phyloP scores from a whole-genome alignment of 2,329 filamentous ascomycete species.

The Penicillium sp. region DNA sequence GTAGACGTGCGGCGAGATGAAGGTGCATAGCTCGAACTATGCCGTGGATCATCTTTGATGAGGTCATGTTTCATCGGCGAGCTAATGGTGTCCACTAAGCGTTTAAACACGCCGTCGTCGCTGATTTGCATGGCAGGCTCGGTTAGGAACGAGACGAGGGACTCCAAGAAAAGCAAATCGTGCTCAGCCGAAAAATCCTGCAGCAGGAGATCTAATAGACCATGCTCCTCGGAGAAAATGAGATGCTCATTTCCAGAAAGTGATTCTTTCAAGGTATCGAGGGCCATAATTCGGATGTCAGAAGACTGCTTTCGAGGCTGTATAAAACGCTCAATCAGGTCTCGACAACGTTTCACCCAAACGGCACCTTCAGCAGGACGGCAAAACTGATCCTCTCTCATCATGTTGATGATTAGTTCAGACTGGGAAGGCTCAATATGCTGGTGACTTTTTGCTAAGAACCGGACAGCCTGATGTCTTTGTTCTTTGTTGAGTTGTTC shows the following conservation, averaged over 20 bases:
- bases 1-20: constrained; percentile 33
- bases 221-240: constrained; percentile 32
- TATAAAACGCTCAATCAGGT: constrained; percentile 39
- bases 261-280: constrained; percentile 42
- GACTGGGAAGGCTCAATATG: constrained; percentile 41
- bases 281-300: constrained; percentile 41
- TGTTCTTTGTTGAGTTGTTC: constrained; percentile 37
- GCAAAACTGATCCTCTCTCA: constrained; percentile 35
- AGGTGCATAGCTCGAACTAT: constrained; percentile 41
- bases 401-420: constrained; percentile 38
- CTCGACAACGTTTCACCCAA: constrained; percentile 37
- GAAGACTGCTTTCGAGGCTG: constrained; percentile 38
- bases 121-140: constrained; percentile 31
- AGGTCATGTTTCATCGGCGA: constrained; percentile 38
- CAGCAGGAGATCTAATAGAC: constrained; percentile 34
- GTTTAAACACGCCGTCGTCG: constrained; percentile 34
- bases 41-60: constrained; percentile 28
- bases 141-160: constrained; percentile 41
- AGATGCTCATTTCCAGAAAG: constrained; percentile 33
- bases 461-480: constrained; percentile 35
- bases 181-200: constrained; percentile 38
- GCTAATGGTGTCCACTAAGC: constrained; percentile 34
- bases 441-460: constrained; percentile 37
- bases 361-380: constrained; percentile 29
- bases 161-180: constrained; percentile 40